phyloP scores from a whole-genome alignment of 345 rosid species.

The Boechera stricta region DNA sequence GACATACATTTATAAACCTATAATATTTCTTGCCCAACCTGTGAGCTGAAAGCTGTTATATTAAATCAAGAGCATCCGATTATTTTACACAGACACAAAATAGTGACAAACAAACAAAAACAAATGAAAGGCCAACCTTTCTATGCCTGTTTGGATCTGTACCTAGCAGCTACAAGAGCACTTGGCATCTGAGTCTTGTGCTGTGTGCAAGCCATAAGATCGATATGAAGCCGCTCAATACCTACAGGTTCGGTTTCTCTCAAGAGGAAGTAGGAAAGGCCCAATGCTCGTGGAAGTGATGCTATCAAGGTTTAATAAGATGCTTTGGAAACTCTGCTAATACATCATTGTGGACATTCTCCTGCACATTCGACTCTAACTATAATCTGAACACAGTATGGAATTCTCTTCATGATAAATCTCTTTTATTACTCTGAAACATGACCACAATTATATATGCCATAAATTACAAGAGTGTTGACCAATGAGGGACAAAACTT shows the following conservation, averaged over 20 bases:
- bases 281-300: constrained; percentile 63
- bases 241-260: not conserved
- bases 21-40: not conserved
- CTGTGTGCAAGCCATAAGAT: not conserved
- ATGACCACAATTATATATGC: not conserved
- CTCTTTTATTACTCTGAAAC: not conserved
- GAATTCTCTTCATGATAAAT: not conserved
- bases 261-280: constrained; percentile 61
- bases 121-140: not conserved
- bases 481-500: not conserved
- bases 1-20: not conserved
- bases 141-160: not conserved
- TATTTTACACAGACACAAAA: not conserved
- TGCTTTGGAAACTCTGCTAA: not conserved
- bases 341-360: not conserved
- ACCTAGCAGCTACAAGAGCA: not conserved
- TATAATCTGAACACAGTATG: not conserved
- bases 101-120: not conserved
- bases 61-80: not conserved
- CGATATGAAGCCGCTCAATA: not conserved
- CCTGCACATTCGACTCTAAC: not conserved
- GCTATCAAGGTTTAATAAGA: constrained; percentile 64
- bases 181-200: not conserved
- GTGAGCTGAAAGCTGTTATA: not conserved
- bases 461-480: constrained; percentile 4